These are phyloP conservation scores for Euphrasia arctica DNA, from an alignment of 305 asterid genomes.

Conservation along the genomic window DNA sequence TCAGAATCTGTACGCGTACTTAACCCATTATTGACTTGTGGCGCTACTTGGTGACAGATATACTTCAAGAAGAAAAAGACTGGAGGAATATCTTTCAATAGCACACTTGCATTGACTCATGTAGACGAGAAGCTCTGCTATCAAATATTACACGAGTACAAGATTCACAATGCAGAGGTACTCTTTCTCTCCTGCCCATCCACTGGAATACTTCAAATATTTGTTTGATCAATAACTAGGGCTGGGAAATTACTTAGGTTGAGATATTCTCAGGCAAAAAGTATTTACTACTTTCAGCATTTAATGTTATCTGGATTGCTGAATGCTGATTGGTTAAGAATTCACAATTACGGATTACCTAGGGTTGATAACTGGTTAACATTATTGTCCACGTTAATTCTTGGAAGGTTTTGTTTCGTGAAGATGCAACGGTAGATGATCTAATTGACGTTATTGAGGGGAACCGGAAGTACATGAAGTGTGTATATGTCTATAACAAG, in stretches of 20 bases:
- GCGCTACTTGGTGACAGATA: conserved; percentile 54
- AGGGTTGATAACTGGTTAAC: conserved; percentile 11
- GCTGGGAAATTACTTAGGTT: not conserved
- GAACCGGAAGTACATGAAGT: conserved; percentile 94
- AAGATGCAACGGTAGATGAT: conserved; percentile 98
- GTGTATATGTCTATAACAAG: conserved; percentile 94
- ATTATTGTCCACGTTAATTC: conserved; percentile 19
- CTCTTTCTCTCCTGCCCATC: conserved; percentile 14
- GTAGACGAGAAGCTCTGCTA: conserved; percentile 99
- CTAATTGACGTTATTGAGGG: conserved; percentile 98
- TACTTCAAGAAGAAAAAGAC: conserved; percentile 97
- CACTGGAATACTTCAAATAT: not conserved
- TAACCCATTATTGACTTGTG: conserved; percentile 18
- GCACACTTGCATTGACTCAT: conserved; percentile 77
- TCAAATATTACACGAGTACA: conserved; percentile 90
- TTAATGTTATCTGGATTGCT: not conserved
- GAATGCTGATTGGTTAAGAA: not conserved
- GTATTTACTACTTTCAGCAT: not conserved
- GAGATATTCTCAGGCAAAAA: not conserved
- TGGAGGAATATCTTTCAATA: conserved; percentile 96
- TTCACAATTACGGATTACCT: not conserved
- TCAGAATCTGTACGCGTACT: conserved; percentile 3
- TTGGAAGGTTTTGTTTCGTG: conserved; percentile 84
- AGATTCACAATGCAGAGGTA: conserved; percentile 99
- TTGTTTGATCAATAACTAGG: not conserved